Base-by-base conservation (phyloP, 1,284 basidiomycete species). In the Schizophyllum amplum region DNA sequence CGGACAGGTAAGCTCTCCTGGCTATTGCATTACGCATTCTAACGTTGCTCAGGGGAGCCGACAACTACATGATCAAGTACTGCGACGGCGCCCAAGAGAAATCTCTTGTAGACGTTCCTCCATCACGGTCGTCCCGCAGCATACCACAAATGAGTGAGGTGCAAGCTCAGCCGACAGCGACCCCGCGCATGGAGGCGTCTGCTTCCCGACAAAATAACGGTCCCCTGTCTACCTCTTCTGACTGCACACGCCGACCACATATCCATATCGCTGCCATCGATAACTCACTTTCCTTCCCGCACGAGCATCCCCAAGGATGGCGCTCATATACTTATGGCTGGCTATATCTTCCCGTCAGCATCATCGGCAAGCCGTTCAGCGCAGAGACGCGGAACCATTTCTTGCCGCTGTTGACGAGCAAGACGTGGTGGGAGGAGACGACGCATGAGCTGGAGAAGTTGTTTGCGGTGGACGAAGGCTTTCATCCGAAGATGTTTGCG, bases 261-360 rank as follows among this genome's bases (percentile, higher is more conserved):
- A 84, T 91, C 25, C 91, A 92, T 66, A 88, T 93, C 52, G 90
- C 90, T 55, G 94, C 94, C 9, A 96, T 96, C 60, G 94, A 96
- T 67, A 96, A 96, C 68, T 94, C 90, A 0, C 80, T 97, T 24
- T 92, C 91, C 0, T 97, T 95, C 67, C 94, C 90, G 47, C 89
- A 91, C 61, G 87, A 91, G 65, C 89, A 95, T 65, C 94, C 93
- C 0, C 82, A 84, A 61, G 93, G 93, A 23, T 94, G 92, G 87
- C 81, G 94, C 42, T 86, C 87, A 22, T 95, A 92, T 67, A 92
- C 92, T 0, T 96, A 93, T 65, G 94, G 94, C 25, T 94, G 93
- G 93, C 72, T 97, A 26, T 93, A 87, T 67, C 79, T 96, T 6
- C 92, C 92, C 0, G 88, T 93, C 52, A 90, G 86, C 59, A 70